Evolutionary conservation across 176 grass and related monocot species (phyloP).

Genomic region (Calamus simplicifolius): DNA sequence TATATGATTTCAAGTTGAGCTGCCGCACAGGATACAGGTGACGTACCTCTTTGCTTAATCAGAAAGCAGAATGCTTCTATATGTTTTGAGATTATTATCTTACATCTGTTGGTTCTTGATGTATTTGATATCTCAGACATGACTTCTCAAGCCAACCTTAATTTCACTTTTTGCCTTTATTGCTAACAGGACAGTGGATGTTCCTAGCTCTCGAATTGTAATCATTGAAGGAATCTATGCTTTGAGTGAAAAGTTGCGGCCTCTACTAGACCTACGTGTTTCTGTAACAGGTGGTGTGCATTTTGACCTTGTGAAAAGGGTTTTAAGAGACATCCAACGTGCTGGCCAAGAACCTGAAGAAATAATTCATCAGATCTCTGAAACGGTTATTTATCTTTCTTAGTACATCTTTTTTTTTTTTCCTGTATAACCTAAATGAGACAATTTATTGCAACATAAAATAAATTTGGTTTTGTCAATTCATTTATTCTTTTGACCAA

Average conservation of each 20-base stretch:
- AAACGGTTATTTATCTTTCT: conserved; percentile 54
- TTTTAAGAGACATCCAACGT: conserved; percentile 94
- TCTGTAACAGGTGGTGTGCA: conserved; percentile 98
- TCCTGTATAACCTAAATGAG: no score
- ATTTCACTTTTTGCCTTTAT: conserved; percentile 15
- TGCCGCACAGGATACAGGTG: conserved; percentile 85
- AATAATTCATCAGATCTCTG: conserved; percentile 97
- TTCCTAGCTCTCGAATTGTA: conserved; percentile 71
- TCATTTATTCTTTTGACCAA: no score
- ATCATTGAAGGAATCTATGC: conserved; percentile 98
- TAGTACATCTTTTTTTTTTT: conserved; percentile 4
- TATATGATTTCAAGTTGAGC: conserved; percentile 95
- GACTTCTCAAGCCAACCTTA: neutral
- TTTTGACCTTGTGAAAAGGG: conserved; percentile 98
- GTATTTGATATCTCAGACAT: no score
- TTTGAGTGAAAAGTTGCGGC: conserved; percentile 74
- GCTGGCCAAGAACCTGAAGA: conserved; percentile 95
- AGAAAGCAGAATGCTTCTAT: neutral
- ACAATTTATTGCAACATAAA: no score
- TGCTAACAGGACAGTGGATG: conserved; percentile 69
- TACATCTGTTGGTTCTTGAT: no score
- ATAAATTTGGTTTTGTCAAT: no score
- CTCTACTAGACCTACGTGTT: conserved; percentile 78
- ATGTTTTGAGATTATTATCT: neutral
- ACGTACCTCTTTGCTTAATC: neutral